These are phyloP conservation scores for Spergularia marina DNA, from an alignment of 148 eudicot species.

Conservation along the genomic window DNA sequence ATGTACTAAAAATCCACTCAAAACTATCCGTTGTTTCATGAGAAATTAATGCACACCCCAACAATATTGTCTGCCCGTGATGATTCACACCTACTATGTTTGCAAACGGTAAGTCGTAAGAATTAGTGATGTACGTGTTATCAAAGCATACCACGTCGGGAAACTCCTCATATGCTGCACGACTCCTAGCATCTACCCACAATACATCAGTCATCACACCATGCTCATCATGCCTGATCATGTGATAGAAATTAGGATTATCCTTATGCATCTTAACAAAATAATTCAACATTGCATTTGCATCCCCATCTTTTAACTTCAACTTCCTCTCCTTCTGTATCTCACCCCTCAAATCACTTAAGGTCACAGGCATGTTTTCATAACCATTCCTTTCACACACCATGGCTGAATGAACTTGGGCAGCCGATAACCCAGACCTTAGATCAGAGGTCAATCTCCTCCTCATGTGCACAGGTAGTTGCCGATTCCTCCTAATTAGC, in stretches of 20 bases:
- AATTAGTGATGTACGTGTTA: too few relatives aligned
- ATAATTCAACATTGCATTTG: not conserved
- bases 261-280: not conserved
- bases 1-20: not conserved
- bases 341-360: not conserved
- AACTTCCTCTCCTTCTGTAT: not conserved
- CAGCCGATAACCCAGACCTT: not conserved
- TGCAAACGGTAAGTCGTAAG: too few relatives aligned
- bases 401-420: not conserved
- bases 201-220: too few relatives aligned
- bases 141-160: too few relatives aligned
- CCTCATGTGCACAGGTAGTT: not conserved
- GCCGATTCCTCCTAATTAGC: not conserved
- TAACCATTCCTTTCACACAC: not conserved
- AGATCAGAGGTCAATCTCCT: not conserved
- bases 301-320: not conserved
- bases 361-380: not conserved
- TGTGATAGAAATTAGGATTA: too few relatives aligned
- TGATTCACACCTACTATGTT: too few relatives aligned
- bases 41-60: too few relatives aligned
- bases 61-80: too few relatives aligned
- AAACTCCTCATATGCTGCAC: too few relatives aligned
- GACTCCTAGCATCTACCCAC: too few relatives aligned
- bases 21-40: too few relatives aligned
- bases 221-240: too few relatives aligned